Conservation (phyloP, 129 eudicot genomes). For the Logfia minima region DNA sequence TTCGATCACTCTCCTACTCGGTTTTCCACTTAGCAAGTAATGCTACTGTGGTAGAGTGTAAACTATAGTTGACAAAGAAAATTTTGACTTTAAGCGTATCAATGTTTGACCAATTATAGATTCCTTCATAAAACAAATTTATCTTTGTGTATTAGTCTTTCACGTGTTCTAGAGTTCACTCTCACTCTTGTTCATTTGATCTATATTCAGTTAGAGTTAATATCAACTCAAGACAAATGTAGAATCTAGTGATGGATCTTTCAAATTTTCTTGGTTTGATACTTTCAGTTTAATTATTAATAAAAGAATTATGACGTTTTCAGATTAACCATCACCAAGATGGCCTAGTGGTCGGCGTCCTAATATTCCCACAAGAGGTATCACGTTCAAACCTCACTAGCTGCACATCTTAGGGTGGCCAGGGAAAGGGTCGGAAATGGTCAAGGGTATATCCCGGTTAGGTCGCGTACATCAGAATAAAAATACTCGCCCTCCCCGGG, state of each 20-base stretch:
- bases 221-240: neutral
- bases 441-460: no score
- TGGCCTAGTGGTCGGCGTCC: no score
- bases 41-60: neutral
- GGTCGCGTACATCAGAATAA: no score
- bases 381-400: no score
- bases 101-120: neutral
- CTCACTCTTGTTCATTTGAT: no score
- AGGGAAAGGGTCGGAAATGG: no score
- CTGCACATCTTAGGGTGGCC: no score
- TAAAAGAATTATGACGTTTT: neutral
- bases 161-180: neutral
- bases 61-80: neutral
- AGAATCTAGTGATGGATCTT: neutral
- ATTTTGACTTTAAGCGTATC: no score
- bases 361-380: no score
- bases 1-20: no score
- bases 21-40: slow-evolving; percentile 7
- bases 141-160: slow-evolving; percentile 3
- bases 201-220: neutral
- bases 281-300: neutral
- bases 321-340: neutral
- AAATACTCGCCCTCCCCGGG: no score
- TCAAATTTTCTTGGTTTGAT: slow-evolving; percentile 2
- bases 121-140: neutral